A percentile compares a stretch with the other conserved stretches of the same genome.
Conservation (phyloP, 768 basidiomycete genomes). For the Lyophyllum shimeji region DNA sequence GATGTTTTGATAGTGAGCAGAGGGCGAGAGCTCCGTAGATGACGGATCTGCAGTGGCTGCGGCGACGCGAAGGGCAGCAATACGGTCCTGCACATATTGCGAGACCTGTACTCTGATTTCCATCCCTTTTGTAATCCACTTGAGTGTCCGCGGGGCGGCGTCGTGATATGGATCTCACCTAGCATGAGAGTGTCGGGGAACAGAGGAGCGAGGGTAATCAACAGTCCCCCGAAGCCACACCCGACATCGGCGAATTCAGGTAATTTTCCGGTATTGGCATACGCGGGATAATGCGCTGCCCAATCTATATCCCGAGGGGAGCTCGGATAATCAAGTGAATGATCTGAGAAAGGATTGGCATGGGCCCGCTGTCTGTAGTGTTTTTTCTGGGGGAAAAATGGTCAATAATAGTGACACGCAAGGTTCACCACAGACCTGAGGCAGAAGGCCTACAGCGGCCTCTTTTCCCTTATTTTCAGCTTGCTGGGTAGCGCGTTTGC, state of each 20-base stretch:
- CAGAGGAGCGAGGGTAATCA: conserved; percentile 84
- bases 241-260: conserved; percentile 98
- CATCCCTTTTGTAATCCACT: conserved; percentile 62
- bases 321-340: conserved; percentile 83
- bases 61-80: conserved; percentile 83
- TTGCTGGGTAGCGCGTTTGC: conserved; percentile 27
- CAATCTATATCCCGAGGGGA: conserved; percentile 80
- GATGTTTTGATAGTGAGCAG: conserved; percentile 77
- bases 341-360: conserved; percentile 86
- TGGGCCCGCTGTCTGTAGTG: conserved; percentile 84
- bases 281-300: conserved; percentile 79
- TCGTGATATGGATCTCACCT: conserved; percentile 51
- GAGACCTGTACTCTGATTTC: conserved; percentile 97
- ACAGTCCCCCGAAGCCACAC: conserved; percentile 95
- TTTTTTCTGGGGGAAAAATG: conserved; percentile 57
- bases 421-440: conserved; percentile 40
- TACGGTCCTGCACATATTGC: conserved; percentile 93
- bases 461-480: conserved; percentile 10
- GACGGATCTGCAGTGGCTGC: conserved; percentile 39
- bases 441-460: conserved; percentile 32
- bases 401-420: neutral
- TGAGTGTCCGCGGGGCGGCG: conserved; percentile 4
- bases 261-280: conserved; percentile 50
- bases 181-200: conserved; percentile 94
- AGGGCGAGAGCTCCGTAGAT: conserved; percentile 11